Evolutionary conservation across 257 asterid species (phyloP).

Genomic region (Lithospermum erythrorhizon): DNA sequence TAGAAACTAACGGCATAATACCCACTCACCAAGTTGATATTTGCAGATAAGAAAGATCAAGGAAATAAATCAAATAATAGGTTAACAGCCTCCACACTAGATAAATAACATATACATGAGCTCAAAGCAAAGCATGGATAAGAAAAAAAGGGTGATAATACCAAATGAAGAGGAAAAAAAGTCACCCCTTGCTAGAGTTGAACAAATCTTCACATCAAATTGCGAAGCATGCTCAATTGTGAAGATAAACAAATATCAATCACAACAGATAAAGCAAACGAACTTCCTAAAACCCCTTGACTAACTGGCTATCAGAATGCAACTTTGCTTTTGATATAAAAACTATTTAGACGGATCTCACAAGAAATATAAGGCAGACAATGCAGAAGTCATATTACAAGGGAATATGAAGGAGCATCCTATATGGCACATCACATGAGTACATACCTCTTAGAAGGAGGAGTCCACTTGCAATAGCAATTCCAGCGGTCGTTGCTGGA

Average conservation of each 20-base stretch:
- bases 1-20: not conserved
- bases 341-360: not conserved
- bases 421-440: not conserved
- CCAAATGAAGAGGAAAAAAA: not conserved
- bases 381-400: not conserved
- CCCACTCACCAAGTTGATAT: not conserved
- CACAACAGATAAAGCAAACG: not conserved
- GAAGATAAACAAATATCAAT: not conserved
- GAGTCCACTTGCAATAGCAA: conserved; percentile 50
- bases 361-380: not conserved
- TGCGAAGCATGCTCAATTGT: not conserved
- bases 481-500: conserved; percentile 63
- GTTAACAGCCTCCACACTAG: not conserved
- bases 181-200: not conserved
- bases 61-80: not conserved
- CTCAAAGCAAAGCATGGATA: not conserved
- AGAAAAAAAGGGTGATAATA: not conserved
- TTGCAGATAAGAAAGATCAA: not conserved
- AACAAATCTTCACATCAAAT: not conserved
- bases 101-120: not conserved
- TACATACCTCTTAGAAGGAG: conserved; percentile 61
- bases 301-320: not conserved
- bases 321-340: not conserved
- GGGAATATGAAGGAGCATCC: not conserved
- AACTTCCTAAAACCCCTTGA: not conserved